Conservation (phyloP, 2,329 filamentous ascomycete species). For the Mycogone perniciosa region DNA sequence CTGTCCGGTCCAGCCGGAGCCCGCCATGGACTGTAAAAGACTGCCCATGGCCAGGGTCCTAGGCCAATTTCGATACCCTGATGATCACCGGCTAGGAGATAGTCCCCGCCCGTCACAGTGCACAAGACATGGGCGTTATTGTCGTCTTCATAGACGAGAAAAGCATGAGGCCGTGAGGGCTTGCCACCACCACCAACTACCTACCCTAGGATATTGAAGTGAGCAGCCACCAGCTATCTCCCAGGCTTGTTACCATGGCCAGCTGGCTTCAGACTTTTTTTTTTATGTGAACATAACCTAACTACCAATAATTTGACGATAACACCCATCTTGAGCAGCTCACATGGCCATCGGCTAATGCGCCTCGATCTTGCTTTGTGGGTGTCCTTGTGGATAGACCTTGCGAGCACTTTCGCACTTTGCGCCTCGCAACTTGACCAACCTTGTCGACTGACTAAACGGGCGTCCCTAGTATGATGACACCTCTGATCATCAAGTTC, state of each 20-base stretch:
- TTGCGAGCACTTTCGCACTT: not conserved
- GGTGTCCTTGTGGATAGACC: constrained; percentile 8
- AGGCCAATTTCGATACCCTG: constrained; percentile 6
- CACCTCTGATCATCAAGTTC: constrained; percentile 1
- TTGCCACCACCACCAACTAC: not conserved
- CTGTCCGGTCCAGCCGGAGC: constrained; percentile 11
- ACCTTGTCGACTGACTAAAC: not conserved
- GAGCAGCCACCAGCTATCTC: not conserved
- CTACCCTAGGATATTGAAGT: not conserved
- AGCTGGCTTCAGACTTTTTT: constrained; percentile 5
- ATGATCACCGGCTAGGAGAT: constrained; percentile 13
- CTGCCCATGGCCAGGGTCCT: constrained; percentile 4
- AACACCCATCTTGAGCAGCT: constrained; percentile 12
- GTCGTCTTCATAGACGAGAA: not conserved
- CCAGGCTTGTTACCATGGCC: constrained; percentile 3
- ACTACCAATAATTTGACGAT: constrained; percentile 3
- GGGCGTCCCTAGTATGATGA: not conserved
- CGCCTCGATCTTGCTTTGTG: constrained; percentile 19
- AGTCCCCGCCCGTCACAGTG: constrained; percentile 11
- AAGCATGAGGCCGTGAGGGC: not conserved
- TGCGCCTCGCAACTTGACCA: not conserved
- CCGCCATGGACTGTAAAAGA: constrained; percentile 5
- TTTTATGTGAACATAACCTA: not conserved
- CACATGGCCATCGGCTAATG: constrained; percentile 24
- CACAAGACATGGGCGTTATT: constrained; percentile 1